Percentiles rank a stretch among this genome's conserved stretches.
Evolutionary conservation across 495 filamentous ascomycete species (phyloP).

Genomic region (Sordaria brevicollis): DNA sequence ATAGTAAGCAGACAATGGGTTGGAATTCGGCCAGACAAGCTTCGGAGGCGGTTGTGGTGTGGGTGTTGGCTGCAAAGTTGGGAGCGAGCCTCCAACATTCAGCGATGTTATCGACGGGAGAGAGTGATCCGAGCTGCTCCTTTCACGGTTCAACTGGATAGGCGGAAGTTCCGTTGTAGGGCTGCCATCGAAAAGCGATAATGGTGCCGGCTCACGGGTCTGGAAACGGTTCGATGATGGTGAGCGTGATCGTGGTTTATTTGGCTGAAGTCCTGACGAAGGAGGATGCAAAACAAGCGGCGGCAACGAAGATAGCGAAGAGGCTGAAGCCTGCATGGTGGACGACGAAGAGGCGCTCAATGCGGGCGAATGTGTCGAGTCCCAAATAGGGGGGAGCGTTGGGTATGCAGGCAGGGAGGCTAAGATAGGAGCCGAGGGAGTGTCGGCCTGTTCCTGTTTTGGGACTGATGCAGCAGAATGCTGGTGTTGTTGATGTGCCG

Average conservation of each 20-base stretch:
- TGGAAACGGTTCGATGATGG: constrained; percentile 23
- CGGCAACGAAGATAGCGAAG: constrained; percentile 1
- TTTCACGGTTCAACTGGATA: constrained; percentile 23
- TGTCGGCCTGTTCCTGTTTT: background rate
- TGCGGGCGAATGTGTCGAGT: background rate
- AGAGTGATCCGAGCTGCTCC: constrained; percentile 4
- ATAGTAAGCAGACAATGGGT: constrained; percentile 45
- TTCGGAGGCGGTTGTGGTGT: constrained; percentile 20
- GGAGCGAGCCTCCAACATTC: constrained; percentile 21
- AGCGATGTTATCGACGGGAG: constrained; percentile 36
- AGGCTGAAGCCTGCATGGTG: background rate
- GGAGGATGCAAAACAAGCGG: background rate
- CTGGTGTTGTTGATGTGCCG: background rate
- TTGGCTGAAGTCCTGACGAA: constrained; percentile 4
- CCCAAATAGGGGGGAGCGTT: background rate
- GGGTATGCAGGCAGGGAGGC: constrained; percentile 1
- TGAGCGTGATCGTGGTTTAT: constrained; percentile 1
- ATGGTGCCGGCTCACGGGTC: constrained; percentile 26
- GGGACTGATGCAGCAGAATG: background rate
- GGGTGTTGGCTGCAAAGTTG: constrained; percentile 6
- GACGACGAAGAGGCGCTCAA: background rate
- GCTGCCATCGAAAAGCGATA: constrained; percentile 22
- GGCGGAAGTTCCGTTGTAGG: constrained; percentile 33
- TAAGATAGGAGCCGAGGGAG: background rate
- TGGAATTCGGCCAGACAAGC: constrained; percentile 41